Conservation (phyloP, 2,329 filamentous ascomycete genomes). For the Diplodia intermedia region DNA sequence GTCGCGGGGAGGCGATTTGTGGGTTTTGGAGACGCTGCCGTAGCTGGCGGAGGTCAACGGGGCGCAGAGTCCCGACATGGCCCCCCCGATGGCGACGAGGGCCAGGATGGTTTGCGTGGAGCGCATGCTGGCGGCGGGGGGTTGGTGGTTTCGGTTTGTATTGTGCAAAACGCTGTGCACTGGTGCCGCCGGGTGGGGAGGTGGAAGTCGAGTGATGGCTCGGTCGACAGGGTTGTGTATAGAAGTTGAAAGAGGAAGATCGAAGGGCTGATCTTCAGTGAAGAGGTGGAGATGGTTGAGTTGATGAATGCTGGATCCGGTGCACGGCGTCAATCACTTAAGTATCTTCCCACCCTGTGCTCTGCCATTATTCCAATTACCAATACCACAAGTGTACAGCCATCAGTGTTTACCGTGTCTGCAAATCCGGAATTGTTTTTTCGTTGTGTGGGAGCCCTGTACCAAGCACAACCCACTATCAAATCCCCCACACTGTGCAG, state of each 20-base stretch:
- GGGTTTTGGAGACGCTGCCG: no score
- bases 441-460: background rate
- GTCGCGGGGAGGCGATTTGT: no score
- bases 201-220: background rate
- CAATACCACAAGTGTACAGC: background rate
- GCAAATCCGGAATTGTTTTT: background rate
- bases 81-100: conserved; percentile 10
- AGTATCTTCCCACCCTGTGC: background rate
- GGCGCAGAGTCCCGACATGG: background rate
- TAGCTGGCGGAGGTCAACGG: background rate
- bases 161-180: no score
- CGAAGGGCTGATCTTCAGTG: background rate
- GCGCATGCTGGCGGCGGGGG: background rate
- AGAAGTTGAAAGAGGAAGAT: background rate
- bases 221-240: background rate
- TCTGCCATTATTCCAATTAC: background rate
- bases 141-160: background rate
- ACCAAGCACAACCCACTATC: background rate
- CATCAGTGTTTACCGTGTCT: background rate
- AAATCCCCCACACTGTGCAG: background rate
- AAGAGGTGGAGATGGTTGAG: background rate
- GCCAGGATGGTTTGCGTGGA: background rate
- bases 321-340: background rate
- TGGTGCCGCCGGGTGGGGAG: background rate
- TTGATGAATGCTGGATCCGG: background rate